These are phyloP conservation scores for Cnidoscolus chayamansa DNA, from an alignment of 441 rosid species.

Conservation along the genomic window DNA sequence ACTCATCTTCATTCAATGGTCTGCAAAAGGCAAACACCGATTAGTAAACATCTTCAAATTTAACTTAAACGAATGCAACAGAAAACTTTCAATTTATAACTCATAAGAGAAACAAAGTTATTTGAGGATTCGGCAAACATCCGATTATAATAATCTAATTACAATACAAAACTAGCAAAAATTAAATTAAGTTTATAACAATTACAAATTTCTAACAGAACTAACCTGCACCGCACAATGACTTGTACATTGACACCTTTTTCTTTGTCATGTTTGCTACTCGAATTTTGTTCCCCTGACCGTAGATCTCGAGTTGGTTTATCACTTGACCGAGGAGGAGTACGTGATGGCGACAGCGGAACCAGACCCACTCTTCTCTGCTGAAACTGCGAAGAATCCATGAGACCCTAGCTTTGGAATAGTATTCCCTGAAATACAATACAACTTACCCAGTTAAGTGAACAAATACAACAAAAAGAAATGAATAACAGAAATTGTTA, in stretches of 20 bases:
- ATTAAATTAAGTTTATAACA: conserved; percentile 34
- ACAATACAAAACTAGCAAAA: not conserved
- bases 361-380: conserved; percentile 67
- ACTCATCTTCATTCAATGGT: conserved; percentile 88
- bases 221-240: conserved; percentile 91
- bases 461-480: not conserved
- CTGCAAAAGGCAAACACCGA: conserved; percentile 33
- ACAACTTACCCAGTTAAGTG: conserved; percentile 7
- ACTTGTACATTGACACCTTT: conserved; percentile 98
- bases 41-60: not conserved
- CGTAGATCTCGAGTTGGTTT: conserved; percentile 79
- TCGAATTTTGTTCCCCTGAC: conserved; percentile 63
- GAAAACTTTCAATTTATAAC: not conserved
- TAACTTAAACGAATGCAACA: not conserved
- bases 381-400: conserved; percentile 55
- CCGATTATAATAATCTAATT: conserved; percentile 28
- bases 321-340: conserved; percentile 84
- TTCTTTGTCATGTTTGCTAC: conserved; percentile 69
- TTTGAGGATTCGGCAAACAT: not conserved
- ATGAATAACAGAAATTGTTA: not conserved
- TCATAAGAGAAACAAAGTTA: conserved; percentile 1
- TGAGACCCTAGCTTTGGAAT: conserved; percentile 15
- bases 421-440: not conserved
- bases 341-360: conserved; percentile 76
- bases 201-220: not conserved